Base-by-base conservation (phyloP, 306 rosid genomes). In the Vachellia pachyceras region DNA sequence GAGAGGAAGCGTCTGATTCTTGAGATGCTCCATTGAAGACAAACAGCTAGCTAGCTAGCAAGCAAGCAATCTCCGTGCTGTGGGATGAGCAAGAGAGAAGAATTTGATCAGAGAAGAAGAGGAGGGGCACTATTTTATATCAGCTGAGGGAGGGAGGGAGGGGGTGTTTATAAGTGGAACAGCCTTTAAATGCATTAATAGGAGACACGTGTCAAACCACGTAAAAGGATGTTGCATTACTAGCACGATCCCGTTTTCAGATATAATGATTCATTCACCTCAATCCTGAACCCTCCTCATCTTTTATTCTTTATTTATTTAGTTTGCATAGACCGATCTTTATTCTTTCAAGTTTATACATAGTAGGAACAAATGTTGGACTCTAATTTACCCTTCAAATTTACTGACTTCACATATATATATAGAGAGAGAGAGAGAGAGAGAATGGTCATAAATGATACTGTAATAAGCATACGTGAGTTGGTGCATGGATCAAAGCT, bases 1-100 rank as follows among this genome's bases (percentile, higher is more conserved):
- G 35, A 90, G 76, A n/a, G 86, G 87, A 10, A 88, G 77, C 49
- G 14, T 70, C 80, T 75, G 75, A 82, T 42, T 72, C 74, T 69
- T 82, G 71, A 73, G 80, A 10, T 71, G 22, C 63, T 77, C 87
- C 92, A 91, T 85, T 52, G 52, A n/a, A 29, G 1, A 29, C 1
- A 29, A 29, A 29, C 33, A 29, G 33, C 33, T 29, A 29, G 33
- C 33, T 29, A 29, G 33, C 33, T 29, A 29, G 33, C 33, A 0
- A 29, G 33, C 33, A 29, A 29, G 22, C 22, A 54, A 50, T 45
- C 70, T 22, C 50, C 20, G 20, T 46, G 6, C 10, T 72, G 36
- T 7, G 64, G 9, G 3, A 5, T 54, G 5, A 11, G 36, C 22
- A 41, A 18, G 33, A 36, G 4, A 25, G 66, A 4, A 25, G 10